phyloP scores from a whole-genome alignment of 768 basidiomycete species.

The Termitomyces sp. region DNA sequence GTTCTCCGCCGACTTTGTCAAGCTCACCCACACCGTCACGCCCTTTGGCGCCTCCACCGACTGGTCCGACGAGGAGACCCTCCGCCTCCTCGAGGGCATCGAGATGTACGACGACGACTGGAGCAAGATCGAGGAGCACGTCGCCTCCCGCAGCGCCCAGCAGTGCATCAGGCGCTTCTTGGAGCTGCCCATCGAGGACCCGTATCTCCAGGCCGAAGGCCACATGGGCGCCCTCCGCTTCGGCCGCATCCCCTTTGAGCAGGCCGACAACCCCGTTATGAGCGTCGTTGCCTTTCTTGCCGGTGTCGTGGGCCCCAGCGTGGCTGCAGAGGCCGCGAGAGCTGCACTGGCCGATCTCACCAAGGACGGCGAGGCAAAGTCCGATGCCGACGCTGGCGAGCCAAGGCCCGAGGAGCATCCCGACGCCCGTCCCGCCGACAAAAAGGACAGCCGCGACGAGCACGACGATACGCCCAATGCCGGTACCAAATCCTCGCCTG shows the following conservation, averaged over 20 bases:
- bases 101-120: conserved; percentile 99
- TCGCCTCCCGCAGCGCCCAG: conserved; percentile 85
- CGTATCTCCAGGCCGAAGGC: conserved; percentile 75
- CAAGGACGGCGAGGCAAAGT: conserved; percentile 29
- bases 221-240: conserved; percentile 73
- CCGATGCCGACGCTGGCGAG: no score
- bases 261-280: conserved; percentile 97
- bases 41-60: conserved; percentile 38
- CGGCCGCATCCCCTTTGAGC: conserved; percentile 83
- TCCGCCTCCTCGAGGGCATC: conserved; percentile 88
- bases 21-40: conserved; percentile 50
- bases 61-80: conserved; percentile 89
- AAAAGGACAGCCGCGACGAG: no score
- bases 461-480: conserved; percentile 15
- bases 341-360: conserved; percentile 79
- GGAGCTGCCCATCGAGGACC: conserved; percentile 94
- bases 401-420: no score
- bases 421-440: no score
- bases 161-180: conserved; percentile 96
- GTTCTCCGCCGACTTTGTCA: conserved; percentile 97
- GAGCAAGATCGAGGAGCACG: conserved; percentile 89
- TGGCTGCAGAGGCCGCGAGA: conserved; percentile 93
- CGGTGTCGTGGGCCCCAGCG: conserved; percentile 82
- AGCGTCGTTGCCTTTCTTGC: conserved; percentile 97
- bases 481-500: conserved; percentile 23